Conservation (phyloP, 2,329 filamentous ascomycete genomes). For the Exophiala lecanii-corni region DNA sequence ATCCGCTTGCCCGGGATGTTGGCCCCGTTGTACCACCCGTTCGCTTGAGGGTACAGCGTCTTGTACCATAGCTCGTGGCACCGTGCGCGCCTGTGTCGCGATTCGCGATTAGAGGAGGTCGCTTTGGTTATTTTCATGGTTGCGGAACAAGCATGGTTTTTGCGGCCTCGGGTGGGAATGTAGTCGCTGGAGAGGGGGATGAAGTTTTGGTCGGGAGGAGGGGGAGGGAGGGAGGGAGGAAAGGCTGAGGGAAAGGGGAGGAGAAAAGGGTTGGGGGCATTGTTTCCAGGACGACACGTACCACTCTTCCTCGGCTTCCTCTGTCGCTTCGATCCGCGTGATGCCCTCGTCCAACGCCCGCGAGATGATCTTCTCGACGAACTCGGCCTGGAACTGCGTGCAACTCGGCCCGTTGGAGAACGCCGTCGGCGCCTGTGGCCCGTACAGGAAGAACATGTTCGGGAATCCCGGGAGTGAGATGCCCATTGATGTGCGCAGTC, state of each 20-base stretch:
- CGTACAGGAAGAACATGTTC: constrained; percentile 52
- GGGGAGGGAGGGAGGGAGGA: too few species aligned
- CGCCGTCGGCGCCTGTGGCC: constrained; percentile 47
- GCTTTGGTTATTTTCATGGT: too few species aligned
- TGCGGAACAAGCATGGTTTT: too few species aligned
- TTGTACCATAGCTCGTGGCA: too few species aligned
- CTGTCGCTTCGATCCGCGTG: constrained; percentile 49
- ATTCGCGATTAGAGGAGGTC: too few species aligned
- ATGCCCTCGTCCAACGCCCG: constrained; percentile 35
- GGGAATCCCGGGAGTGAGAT: constrained; percentile 41
- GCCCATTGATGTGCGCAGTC: constrained; percentile 41
- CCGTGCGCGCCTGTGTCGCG: too few species aligned
- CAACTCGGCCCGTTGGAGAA: constrained; percentile 43
- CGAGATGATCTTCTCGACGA: constrained; percentile 47
- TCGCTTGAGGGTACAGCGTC: constrained; percentile 30
- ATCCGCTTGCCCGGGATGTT: constrained; percentile 51
- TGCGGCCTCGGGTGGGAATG: too few species aligned
- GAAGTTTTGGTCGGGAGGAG: too few species aligned
- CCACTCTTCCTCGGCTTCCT: constrained; percentile 46
- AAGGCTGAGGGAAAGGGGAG: too few species aligned
- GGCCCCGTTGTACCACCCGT: constrained; percentile 54
- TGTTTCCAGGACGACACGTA: too few species aligned
- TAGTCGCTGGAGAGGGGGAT: too few species aligned
- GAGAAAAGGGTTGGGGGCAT: too few species aligned
- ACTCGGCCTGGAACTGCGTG: constrained; percentile 54